Evolutionary conservation across 768 basidiomycete species (phyloP).

Genomic region (Cystobasidiopsis lactophilus): DNA sequence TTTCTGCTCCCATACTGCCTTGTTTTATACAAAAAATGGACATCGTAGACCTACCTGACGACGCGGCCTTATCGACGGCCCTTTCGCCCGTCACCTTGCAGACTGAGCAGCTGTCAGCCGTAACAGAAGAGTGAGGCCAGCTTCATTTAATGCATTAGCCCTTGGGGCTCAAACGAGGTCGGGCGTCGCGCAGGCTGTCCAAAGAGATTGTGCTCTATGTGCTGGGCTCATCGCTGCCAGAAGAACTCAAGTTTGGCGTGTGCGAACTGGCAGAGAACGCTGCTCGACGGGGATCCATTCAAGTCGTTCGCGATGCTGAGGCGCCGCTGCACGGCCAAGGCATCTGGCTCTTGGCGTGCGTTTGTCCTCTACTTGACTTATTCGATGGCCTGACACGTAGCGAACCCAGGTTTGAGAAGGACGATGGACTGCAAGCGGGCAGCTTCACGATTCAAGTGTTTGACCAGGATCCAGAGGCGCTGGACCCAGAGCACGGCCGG

Average conservation of each 20-base stretch:
- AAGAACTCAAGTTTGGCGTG: slow-evolving; percentile 5
- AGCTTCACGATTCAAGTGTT: slow-evolving; percentile 1
- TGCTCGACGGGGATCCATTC: slow-evolving; percentile 5
- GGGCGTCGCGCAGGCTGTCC: neutral
- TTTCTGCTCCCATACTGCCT: too few relatives aligned
- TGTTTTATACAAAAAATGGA: too few relatives aligned
- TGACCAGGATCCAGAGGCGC: slow-evolving; percentile 4
- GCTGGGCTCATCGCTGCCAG: neutral
- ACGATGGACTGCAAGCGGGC: neutral
- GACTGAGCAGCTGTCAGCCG: too few relatives aligned
- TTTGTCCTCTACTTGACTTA: neutral
- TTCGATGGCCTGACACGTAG: rapidly evolving
- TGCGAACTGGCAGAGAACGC: slow-evolving; percentile 2
- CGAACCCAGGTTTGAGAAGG: slow-evolving; percentile 13
- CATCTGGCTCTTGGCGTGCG: slow-evolving; percentile 11
- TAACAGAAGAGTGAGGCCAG: too few relatives aligned
- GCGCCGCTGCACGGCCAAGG: neutral
- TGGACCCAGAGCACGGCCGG: neutral
- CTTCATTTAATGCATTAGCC: too few relatives aligned
- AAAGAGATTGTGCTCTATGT: neutral
- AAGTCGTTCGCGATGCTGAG: slow-evolving; percentile 3
- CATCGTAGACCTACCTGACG: too few relatives aligned
- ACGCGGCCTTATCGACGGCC: too few relatives aligned
- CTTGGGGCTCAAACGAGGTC: too few relatives aligned
- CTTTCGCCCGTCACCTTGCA: too few relatives aligned